A percentile compares a stretch with the other conserved stretches of the same genome.
Conservation (phyloP, 106 monocot species). For the Triglochin maritima region DNA sequence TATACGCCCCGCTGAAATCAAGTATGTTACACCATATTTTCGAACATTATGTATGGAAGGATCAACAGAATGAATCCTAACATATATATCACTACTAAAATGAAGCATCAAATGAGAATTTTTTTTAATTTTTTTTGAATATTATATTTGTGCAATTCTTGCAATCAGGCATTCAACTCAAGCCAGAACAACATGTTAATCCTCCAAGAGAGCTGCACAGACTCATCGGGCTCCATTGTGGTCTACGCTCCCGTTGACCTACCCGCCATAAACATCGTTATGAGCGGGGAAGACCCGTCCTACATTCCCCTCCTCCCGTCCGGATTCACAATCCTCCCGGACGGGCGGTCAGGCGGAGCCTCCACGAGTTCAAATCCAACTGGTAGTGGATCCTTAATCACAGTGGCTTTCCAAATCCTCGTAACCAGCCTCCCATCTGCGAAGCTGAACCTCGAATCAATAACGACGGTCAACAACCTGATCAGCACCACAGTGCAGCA, state of each 20-base stretch:
- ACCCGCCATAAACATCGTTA: conserved; percentile 47
- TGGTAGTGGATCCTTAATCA: conserved; percentile 41
- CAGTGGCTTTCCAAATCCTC: conserved; percentile 78
- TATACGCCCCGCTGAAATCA: too few species aligned
- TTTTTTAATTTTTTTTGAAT: too few species aligned
- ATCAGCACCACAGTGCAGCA: conserved; percentile 78
- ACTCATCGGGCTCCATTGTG: conserved; percentile 55
- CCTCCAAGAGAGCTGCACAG: conserved; percentile 91
- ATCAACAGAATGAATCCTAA: too few species aligned
- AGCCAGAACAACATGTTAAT: conserved; percentile 73
- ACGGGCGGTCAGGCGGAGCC: conserved; percentile 30
- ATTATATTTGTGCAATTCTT: too few species aligned
- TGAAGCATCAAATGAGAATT: too few species aligned
- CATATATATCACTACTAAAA: too few species aligned
- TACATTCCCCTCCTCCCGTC: conserved; percentile 69
- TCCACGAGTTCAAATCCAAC: conserved; percentile 44
- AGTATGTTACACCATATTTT: too few species aligned
- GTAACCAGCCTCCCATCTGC: conserved; percentile 67
- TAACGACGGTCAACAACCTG: conserved; percentile 63
- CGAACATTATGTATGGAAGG: too few species aligned
- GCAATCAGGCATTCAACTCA: conserved; percentile 35
- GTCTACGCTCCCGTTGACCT: conserved; percentile 74
- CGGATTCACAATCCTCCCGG: conserved; percentile 73
- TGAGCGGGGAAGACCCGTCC: conserved; percentile 71
- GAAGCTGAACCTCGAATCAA: conserved; percentile 65